Conservation (phyloP, 208 protist genomes). For the Leishmania arabica region DNA sequence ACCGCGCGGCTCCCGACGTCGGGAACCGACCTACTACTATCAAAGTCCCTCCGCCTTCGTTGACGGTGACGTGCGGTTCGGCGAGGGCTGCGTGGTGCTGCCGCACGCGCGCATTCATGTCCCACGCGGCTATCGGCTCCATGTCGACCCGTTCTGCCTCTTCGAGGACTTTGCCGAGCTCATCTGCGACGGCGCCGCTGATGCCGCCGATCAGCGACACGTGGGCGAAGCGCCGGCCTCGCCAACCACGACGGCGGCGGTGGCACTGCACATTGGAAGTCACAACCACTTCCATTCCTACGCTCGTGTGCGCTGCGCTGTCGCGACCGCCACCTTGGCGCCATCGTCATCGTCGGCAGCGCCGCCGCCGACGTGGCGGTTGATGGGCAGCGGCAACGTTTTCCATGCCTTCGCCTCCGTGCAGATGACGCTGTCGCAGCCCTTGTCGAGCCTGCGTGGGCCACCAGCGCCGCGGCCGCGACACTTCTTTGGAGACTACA, state of each 20-base stretch:
- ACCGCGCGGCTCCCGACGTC: neutral
- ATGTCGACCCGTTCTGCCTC: slow-evolving; percentile 43
- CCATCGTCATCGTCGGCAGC: too few species aligned
- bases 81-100: slow-evolving; percentile 54
- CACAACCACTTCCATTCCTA: slow-evolving; percentile 61
- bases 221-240: neutral
- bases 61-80: slow-evolving; percentile 46
- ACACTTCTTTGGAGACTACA: slow-evolving; percentile 21
- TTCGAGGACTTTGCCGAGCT: slow-evolving; percentile 50
- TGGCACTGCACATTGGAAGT: slow-evolving; percentile 6
- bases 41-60: slow-evolving; percentile 37
- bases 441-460: too few species aligned
- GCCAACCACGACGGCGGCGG: neutral
- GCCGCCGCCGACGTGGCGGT: neutral
- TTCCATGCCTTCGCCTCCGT: slow-evolving; percentile 36
- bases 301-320: slow-evolving; percentile 14
- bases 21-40: slow-evolving; percentile 20
- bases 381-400: slow-evolving; percentile 35
- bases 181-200: neutral
- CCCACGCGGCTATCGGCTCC: slow-evolving; percentile 12
- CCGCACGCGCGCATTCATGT: slow-evolving; percentile 46
- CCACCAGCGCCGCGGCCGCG: too few species aligned
- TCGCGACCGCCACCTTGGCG: neutral
- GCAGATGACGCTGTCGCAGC: neutral
- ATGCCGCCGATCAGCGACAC: neutral